Base-by-base conservation (phyloP, 805 yeast genomes). In the Danielia oregonensis region DNA sequence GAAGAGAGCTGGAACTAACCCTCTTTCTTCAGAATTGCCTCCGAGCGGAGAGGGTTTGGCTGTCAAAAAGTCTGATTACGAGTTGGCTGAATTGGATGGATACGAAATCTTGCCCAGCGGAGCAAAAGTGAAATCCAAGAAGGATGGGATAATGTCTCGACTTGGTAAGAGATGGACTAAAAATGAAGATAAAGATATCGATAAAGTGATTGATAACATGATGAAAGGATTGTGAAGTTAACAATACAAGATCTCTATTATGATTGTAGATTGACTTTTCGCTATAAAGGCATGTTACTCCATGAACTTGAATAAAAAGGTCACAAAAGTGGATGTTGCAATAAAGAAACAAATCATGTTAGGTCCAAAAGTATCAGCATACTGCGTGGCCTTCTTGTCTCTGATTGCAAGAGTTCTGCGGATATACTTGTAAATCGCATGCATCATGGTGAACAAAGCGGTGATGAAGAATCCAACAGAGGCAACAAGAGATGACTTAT, bases 311-410 rank as follows among this genome's bases (percentile, higher is more conserved):
- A 77, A 82, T 24, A 77, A 48, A 48, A 80, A 82, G 2, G 84
- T 74, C 19, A 74, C 68, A 18, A 76, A 63, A 6, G 88, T 78
- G 2, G 95, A 81, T 1, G 79, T 61, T 2, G 85, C 81, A 46
- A 93, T 68, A 33, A 83, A 82, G 13, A 63, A 59, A 65, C 97
- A 91, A 32, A 93, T 77, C 57, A 79, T 70, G 44, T 82, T 80
- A 12, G 97, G 97, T 0, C 98, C 98, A 42, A 80, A 55, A 52
- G 72, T 78, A 61, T 93, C 97, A 45, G 85, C 95, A 54, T 91
- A 93, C 44, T 85, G 75, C 16, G 79, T 83, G 3, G 94, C 87
- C 42, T 78, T 78, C 65, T 88, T 86, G 44, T 77, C 73, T 55
- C 98, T 78, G 48, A 93, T 86, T 53, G 82, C 82, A 32, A 78